These are phyloP conservation scores for Sedum album DNA, from an alignment of 164 flowering plant genomes.

Conservation along the genomic window DNA sequence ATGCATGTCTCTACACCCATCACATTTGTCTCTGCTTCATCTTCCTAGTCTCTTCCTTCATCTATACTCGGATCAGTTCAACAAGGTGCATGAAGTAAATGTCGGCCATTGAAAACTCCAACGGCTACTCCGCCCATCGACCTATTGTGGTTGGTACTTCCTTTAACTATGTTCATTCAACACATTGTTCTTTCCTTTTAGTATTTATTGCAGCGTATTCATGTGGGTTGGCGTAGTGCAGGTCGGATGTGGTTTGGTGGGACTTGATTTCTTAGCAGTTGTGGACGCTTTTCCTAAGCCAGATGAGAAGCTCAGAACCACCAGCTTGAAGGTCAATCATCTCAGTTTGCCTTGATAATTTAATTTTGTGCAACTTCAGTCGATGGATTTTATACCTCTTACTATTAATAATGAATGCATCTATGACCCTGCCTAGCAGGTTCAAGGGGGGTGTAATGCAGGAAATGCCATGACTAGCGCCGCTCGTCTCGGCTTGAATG, in stretches of 20 bases:
- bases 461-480: conserved; percentile 87
- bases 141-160: background rate
- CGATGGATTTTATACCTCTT: background rate
- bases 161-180: background rate
- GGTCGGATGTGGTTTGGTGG: conserved; percentile 50
- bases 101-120: background rate
- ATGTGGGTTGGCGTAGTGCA: conserved; percentile 12
- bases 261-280: conserved; percentile 60
- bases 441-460: conserved; percentile 92
- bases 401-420: too few species aligned
- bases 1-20: too few species aligned
- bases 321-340: conserved; percentile 75
- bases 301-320: conserved; percentile 80
- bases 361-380: too few species aligned
- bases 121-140: background rate
- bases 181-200: background rate
- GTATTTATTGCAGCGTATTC: background rate
- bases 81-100: background rate
- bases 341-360: too few species aligned
- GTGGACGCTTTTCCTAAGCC: conserved; percentile 79
- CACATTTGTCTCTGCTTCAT: background rate
- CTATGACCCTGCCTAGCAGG: conserved; percentile 36
- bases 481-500: too few species aligned
- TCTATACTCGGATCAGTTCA: background rate
- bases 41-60: background rate